Evolutionary conservation across 129 eudicot species (phyloP).

Genomic region (Ambrosia trifida): DNA sequence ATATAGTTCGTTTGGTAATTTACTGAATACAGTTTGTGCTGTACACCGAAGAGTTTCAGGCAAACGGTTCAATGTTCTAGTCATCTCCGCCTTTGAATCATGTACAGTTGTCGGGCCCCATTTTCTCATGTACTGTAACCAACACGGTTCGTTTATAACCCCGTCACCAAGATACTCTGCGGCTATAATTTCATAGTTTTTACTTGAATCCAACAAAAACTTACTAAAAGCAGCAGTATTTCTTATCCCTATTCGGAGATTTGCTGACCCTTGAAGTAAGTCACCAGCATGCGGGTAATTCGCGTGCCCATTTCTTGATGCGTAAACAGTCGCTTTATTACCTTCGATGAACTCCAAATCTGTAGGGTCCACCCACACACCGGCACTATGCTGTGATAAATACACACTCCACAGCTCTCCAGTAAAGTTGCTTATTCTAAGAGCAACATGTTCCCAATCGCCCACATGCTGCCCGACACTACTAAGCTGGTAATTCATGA

Average conservation of each 20-base stretch:
- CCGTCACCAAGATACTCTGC: conserved; percentile 89
- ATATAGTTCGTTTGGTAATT: conserved; percentile 66
- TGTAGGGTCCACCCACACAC: conserved; percentile 71
- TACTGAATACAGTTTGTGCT: conserved; percentile 43
- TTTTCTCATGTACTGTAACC: conserved; percentile 90
- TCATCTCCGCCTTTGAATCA: conserved; percentile 62
- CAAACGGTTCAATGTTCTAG: conserved; percentile 51
- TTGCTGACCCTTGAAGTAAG: conserved; percentile 71
- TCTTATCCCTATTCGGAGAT: conserved; percentile 73
- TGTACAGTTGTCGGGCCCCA: conserved; percentile 92
- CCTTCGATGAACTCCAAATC: conserved; percentile 81
- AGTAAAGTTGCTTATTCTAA: conserved; percentile 81
- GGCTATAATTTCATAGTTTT: conserved; percentile 59
- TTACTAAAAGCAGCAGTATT: conserved; percentile 69
- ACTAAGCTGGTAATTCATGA: conserved; percentile 51
- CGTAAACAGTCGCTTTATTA: conserved; percentile 61
- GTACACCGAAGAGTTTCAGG: conserved; percentile 55
- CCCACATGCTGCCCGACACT: conserved; percentile 84
- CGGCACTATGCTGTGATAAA: conserved; percentile 89
- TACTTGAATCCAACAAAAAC: conserved; percentile 62
- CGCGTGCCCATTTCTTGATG: conserved; percentile 84
- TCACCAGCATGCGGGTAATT: conserved; percentile 74
- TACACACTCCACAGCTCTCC: conserved; percentile 77
- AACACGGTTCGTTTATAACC: conserved; percentile 65
- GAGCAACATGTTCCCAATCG: conserved; percentile 94